Conservation (phyloP, 192 early-diverging fungal genomes). For the Coemansia sp. region DNA sequence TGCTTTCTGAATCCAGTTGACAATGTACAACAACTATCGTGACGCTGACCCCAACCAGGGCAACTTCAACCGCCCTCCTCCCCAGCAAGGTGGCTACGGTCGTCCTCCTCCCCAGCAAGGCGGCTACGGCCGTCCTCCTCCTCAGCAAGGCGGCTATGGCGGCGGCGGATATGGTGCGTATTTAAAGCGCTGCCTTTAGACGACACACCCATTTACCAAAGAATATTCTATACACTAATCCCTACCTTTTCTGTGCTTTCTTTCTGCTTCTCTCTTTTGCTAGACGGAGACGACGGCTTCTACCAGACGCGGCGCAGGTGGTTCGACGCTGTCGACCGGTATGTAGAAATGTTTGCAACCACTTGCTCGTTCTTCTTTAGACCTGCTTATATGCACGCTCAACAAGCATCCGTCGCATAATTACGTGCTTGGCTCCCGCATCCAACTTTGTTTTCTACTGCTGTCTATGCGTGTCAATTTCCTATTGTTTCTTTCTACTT, state of each 20-base stretch:
- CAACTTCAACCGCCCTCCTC: conserved; percentile 10
- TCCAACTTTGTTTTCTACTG: neutral
- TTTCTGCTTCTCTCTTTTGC: conserved; percentile 2
- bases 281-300: conserved; percentile 8
- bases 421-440: neutral
- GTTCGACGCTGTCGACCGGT: conserved; percentile 55
- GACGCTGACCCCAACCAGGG: conserved; percentile 17
- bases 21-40: conserved; percentile 38
- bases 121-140: conserved; percentile 8
- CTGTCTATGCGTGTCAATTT: neutral
- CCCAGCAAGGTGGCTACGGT: conserved; percentile 14
- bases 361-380: neutral
- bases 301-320: conserved; percentile 48
- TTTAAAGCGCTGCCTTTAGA: neutral
- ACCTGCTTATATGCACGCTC: neutral
- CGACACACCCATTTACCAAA: no score
- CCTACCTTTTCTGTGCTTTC: conserved; percentile 2
- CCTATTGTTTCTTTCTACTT: no score
- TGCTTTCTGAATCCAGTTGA: neutral
- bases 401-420: neutral
- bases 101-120: neutral
- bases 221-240: neutral
- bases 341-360: conserved; percentile 9
- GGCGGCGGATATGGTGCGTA: conserved; percentile 23
- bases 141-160: neutral